Conservation (phyloP, 768 basidiomycete genomes). For the Boletus insuetus region DNA sequence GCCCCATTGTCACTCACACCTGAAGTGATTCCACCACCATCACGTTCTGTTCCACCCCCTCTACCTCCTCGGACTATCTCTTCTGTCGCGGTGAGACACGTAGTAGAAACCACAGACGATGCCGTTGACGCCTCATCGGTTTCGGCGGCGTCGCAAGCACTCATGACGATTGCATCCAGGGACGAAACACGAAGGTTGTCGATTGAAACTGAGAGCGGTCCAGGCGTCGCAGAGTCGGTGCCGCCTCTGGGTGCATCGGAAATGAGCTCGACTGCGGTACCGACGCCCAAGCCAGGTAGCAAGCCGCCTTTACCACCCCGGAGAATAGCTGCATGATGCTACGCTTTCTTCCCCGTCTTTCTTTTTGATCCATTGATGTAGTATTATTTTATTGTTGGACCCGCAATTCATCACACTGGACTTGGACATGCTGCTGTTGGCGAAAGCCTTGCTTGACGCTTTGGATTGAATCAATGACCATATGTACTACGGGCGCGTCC, state of each 20-base stretch:
- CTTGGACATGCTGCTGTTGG: no score
- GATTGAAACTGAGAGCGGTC: constrained; percentile 16
- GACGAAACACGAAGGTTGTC: constrained; percentile 37
- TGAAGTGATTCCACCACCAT: constrained; percentile 18
- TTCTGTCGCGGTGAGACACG: constrained; percentile 31
- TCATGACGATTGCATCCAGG: constrained; percentile 55
- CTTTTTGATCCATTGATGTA: neutral
- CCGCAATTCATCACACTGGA: neutral
- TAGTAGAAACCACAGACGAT: constrained; percentile 26
- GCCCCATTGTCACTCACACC: constrained; percentile 27
- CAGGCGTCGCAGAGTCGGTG: constrained; percentile 4
- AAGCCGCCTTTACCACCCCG: constrained; percentile 39
- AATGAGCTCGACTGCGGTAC: constrained; percentile 1
- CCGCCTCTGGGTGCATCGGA: constrained; percentile 2
- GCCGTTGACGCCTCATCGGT: constrained; percentile 14
- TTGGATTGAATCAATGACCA: no score
- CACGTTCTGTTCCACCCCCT: constrained; percentile 36
- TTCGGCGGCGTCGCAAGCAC: constrained; percentile 49
- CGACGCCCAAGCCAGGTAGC: constrained; percentile 2
- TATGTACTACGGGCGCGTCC: no score
- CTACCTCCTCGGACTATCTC: constrained; percentile 42
- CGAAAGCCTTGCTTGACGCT: no score
- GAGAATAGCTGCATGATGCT: constrained; percentile 13
- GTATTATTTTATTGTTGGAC: constrained; percentile 1
- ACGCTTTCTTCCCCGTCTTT: neutral